These are phyloP conservation scores for Apiospora malaysiana DNA, from an alignment of 2,329 filamentous ascomycete genomes.

Conservation along the genomic window DNA sequence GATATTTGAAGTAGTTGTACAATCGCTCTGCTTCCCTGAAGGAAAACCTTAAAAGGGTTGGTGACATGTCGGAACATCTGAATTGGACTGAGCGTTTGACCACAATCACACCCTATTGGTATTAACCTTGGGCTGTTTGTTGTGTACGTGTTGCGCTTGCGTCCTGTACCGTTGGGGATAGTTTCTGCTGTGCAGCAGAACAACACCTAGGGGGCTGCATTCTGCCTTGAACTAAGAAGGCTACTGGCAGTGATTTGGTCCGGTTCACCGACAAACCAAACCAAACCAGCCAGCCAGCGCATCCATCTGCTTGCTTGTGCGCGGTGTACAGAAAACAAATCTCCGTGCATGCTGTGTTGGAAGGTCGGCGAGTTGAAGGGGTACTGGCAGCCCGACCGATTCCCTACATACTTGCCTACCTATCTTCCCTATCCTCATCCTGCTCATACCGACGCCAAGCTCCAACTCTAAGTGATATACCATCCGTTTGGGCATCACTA, in stretches of 20 bases:
- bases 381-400: not conserved
- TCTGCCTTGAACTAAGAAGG: slow-evolving; percentile 18
- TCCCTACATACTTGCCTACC: no score
- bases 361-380: not conserved
- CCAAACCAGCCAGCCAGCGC: not conserved
- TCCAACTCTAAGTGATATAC: slow-evolving; percentile 6
- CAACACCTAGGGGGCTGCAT: slow-evolving; percentile 15
- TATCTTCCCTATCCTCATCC: slow-evolving; percentile 5
- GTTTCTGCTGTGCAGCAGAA: slow-evolving; percentile 12
- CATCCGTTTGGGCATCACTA: slow-evolving; percentile 4
- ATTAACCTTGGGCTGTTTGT: slow-evolving; percentile 8
- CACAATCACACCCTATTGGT: slow-evolving; percentile 12
- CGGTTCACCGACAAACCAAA: not conserved
- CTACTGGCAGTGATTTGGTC: not conserved
- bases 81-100: not conserved
- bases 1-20: not conserved
- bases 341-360: not conserved
- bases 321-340: not conserved
- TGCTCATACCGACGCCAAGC: not conserved
- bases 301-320: slow-evolving; percentile 1
- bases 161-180: slow-evolving; percentile 1
- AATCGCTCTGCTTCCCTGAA: not conserved
- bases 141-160: slow-evolving; percentile 3
- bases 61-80: slow-evolving; percentile 15
- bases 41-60: not conserved